Conservation (phyloP, 176 grass and related monocot genomes). For the Aegilops longissima region DNA sequence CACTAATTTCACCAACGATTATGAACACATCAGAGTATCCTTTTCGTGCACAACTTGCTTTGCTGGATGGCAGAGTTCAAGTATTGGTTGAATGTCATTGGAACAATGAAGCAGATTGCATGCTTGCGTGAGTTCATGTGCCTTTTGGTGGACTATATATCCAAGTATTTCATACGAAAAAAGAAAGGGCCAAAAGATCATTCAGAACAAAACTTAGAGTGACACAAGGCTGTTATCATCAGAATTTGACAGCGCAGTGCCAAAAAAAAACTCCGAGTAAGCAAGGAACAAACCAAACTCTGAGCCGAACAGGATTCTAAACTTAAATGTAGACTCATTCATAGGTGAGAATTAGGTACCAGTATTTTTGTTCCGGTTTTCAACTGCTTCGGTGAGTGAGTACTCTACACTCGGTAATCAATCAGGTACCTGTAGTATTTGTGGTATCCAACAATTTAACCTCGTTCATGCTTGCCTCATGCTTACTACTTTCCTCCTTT, state of each 20-base stretch:
- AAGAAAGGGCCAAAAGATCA: background rate
- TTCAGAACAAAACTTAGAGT: background rate
- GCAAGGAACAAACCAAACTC: constrained; percentile 1
- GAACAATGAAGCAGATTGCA: background rate
- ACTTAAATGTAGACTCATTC: background rate
- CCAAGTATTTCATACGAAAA: background rate
- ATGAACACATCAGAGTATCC: background rate
- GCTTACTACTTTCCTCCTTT: constrained; percentile 49
- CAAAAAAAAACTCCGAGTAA: background rate
- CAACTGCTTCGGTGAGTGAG: background rate
- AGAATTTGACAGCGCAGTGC: background rate
- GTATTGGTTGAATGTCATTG: background rate
- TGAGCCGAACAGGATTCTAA: background rate
- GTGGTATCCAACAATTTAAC: constrained; percentile 32
- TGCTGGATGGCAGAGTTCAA: background rate
- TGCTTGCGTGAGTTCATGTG: background rate
- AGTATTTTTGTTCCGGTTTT: background rate
- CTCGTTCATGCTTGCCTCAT: constrained; percentile 9
- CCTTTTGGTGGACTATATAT: background rate
- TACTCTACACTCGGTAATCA: background rate
- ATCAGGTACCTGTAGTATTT: background rate
- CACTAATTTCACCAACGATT: background rate
- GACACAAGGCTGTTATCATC: background rate
- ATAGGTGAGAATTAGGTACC: background rate
- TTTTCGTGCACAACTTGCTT: background rate